Evolutionary conservation across 805 yeast species (phyloP), one percentile per base, ranked within the genome.

Genomic region (Barnettozyma californica): DNA sequence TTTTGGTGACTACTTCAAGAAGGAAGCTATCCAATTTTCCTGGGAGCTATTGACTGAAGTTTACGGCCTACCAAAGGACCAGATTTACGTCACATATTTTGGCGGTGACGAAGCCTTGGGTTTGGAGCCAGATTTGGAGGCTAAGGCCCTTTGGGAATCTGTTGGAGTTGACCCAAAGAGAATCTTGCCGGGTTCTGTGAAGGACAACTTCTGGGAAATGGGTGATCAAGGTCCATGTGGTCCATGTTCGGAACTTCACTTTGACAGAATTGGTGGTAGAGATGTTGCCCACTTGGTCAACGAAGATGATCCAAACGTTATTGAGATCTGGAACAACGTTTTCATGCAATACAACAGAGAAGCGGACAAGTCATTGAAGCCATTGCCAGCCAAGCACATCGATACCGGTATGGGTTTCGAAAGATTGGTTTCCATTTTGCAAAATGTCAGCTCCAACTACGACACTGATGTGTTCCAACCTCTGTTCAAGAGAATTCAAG

Each of bases 201-300:
- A 82, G 64, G 99, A 94, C 68, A 94, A 94, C 72, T 94, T 94
- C 70, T 94, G 99, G 99, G 99, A 94, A 75, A 94, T 94, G 99
- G 99, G 99, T 61, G 99, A 95, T 65, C 98, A 92, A 74, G 99
- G 99, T 57, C 99, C 99, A 43, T 94, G 99, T 75, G 99, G 99
- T 54, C 99, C 99, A 45, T 95, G 99, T 73, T 86, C 96, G 21
- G 99, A 94, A 70, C 79, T 94, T 59, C 99, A 94, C 69, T 94
- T 89, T 68, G 99, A 94, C 70, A 83, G 99, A 71, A 90, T 94
- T 56, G 99, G 99, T 56, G 97, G 98, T 50, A 84, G 99, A 75
- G 92, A 94, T 64, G 99, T 98, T 47, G 75, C 97, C 18, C 61
- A 70, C 54, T 76, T 95, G 55, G 99, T 94, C 60, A 94, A 94